These are phyloP conservation scores for Ophiostoma populinum DNA, from an alignment of 2,329 filamentous ascomycete species.

Conservation along the genomic window DNA sequence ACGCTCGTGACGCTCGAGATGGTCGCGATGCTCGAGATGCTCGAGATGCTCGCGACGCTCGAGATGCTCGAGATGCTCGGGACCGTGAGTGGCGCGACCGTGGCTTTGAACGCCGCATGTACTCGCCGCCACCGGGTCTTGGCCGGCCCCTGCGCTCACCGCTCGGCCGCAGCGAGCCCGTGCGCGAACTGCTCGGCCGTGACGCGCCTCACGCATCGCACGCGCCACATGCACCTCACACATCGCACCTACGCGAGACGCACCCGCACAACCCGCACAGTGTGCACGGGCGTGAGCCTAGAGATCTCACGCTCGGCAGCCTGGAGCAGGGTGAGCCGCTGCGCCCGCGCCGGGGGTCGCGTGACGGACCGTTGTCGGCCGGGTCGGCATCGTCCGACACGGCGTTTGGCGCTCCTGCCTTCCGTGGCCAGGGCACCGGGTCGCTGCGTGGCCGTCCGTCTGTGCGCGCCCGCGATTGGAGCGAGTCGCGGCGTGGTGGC, in stretches of 20 bases:
- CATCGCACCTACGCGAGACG: background rate
- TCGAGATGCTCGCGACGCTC: no score
- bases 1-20: no score
- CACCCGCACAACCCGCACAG: constrained; percentile 44
- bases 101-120: constrained; percentile 39
- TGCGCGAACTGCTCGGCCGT: constrained; percentile 15
- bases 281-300: constrained; percentile 24
- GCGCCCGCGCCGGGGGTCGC: constrained; percentile 49
- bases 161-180: constrained; percentile 2
- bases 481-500: constrained; percentile 29
- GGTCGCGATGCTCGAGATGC: no score
- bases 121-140: constrained; percentile 42
- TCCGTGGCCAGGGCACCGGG: constrained; percentile 40
- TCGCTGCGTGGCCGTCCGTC: constrained; percentile 32
- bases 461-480: constrained; percentile 25
- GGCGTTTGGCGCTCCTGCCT: constrained; percentile 35
- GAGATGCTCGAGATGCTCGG: no score
- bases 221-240: no score
- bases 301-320: constrained; percentile 44
- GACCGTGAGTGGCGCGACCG: constrained; percentile 32
- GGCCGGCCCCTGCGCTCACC: constrained; percentile 28
- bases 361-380: constrained; percentile 56
- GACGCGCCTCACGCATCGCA: constrained; percentile 1
- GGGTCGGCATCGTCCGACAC: constrained; percentile 55
- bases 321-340: constrained; percentile 44